Base-by-base conservation (phyloP, 2,329 filamentous ascomycete species). In the Paracorniculantispora psalliotae region DNA sequence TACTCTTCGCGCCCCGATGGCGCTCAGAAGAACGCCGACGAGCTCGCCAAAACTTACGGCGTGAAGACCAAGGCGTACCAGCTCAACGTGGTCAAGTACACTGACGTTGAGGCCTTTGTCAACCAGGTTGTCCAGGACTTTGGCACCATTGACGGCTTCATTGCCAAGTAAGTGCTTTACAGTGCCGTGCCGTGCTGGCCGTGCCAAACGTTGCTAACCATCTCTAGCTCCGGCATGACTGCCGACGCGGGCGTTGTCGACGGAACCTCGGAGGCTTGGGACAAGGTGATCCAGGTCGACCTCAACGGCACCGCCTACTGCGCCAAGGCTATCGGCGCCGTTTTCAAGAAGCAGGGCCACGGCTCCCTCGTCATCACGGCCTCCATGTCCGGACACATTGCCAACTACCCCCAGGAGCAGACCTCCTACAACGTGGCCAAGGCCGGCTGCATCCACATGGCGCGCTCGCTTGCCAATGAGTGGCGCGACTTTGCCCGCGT, bases 81-180 rank as follows among this genome's bases (percentile, higher is more conserved):
- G 72, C 78, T 83, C 63, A 80, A 87, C 67, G 74, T 84, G n/a
- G 79, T 75, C 57, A 76, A 83, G 61, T 81, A 77, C 64, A 66
- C 72, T 15, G 73, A 79, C 10, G 79, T 85, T 58, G 74, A 84
- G 69, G 70, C 75, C 48, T 77, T 83, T 64, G 75, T 86, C 59
- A 75, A 77, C 59, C 83, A 91, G 35, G 85, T 92, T 63, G 80
- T 88, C 69, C 76, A 78, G 64, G 89, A 92, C 69, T 92, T 92
- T 69, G 86, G 86, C 67, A 83, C 85, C 51, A 83, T 91, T 60
- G 88, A 91, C 64, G 82, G 87, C 62, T 90, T 92, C 66, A 82
- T 92, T 57, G 88, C 89, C 67, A 91, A 92, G 72, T 87, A 81
- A 43, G 87, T 83, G 23, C 28, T 41, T 28, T 15, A 21, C 15